Evolutionary conservation across 2,329 filamentous ascomycete species (phyloP).

Genomic region (Cladophialophora chaetospira): DNA sequence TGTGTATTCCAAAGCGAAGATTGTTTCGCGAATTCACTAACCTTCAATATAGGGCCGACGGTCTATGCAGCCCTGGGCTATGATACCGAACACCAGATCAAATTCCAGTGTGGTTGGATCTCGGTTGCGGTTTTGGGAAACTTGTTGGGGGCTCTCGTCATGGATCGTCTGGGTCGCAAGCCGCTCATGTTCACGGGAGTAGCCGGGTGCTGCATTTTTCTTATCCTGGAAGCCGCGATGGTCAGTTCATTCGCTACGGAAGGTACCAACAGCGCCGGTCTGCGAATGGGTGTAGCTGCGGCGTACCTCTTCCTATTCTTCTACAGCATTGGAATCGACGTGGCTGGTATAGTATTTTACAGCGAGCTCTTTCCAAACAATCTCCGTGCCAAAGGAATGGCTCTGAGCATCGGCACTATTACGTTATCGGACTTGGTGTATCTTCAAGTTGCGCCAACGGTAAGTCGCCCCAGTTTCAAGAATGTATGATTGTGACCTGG

Average conservation of each 20-base stretch:
- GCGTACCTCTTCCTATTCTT: constrained; percentile 44
- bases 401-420: constrained; percentile 4
- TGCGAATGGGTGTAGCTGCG: constrained; percentile 43
- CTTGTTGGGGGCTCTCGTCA: constrained; percentile 17
- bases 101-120: constrained; percentile 23
- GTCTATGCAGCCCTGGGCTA: constrained; percentile 21
- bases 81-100: constrained; percentile 12
- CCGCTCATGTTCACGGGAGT: constrained; percentile 34
- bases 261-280: constrained; percentile 32
- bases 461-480: constrained; percentile 1
- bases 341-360: constrained; percentile 16
- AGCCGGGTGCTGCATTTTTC: constrained; percentile 9
- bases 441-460: constrained; percentile 9
- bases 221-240: constrained; percentile 32
- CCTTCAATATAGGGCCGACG: constrained; percentile 3
- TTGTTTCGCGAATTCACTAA: not conserved
- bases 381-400: constrained; percentile 14
- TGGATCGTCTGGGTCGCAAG: constrained; percentile 17
- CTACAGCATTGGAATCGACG: constrained; percentile 38
- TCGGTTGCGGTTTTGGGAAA: constrained; percentile 15
- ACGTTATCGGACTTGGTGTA: constrained; percentile 7
- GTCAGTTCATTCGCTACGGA: constrained; percentile 37
- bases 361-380: constrained; percentile 19
- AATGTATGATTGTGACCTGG: not conserved
- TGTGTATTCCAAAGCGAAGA: not conserved